Evolutionary conservation across 768 basidiomycete genomes (phyloP), one percentile per base, ranked within the genome.

Genomic region (Amanita thiersii): DNA sequence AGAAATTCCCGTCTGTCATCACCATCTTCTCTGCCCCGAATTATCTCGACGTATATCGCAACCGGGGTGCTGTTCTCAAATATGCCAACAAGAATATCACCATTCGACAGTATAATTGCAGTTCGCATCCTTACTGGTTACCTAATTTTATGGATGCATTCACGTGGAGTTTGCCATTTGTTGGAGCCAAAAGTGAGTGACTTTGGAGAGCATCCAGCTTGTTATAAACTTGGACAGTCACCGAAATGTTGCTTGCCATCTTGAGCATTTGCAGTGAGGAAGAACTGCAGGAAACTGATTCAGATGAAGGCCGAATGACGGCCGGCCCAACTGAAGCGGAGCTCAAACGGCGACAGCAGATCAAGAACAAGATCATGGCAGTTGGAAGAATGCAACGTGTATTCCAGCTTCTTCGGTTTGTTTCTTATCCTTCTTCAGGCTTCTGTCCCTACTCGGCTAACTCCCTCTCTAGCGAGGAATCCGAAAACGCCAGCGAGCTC

Each of bases 131-230:
- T 3, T 96, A 89, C 60, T 93, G 91, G 90, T 59, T 98, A 21
- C 93, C 93, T 0, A 96, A 96, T 64, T 96, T 96, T 53, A 93
- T 93, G 78, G 89, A 98, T 55, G 92, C 90, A 21, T 98, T 98
- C 57, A 94, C 92, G 8, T 98, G 93, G 94, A 89, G 86, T 71
- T 59, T 98, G 43, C 94, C 94, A 0, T 98, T 98, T 57, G 92
- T 98, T 3, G 93, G 92, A 39, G 81, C 89, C 49, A 98, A 98
- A 68, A 96, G 93, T 93, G 47, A 41, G 87, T 66, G 17, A 3
- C 28, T 25, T 29, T 19, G 8, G 8, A 26, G 14, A 2, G 8
- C 23, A 31, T 39, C n/a, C 15, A 9, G 1, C 57, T 25, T 62
- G 12, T 38, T 29, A 42, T 8, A 38, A 36, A 3, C 14, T 36